Base-by-base conservation (phyloP, 176 grass and related monocot genomes). In the Musa acuminata region DNA sequence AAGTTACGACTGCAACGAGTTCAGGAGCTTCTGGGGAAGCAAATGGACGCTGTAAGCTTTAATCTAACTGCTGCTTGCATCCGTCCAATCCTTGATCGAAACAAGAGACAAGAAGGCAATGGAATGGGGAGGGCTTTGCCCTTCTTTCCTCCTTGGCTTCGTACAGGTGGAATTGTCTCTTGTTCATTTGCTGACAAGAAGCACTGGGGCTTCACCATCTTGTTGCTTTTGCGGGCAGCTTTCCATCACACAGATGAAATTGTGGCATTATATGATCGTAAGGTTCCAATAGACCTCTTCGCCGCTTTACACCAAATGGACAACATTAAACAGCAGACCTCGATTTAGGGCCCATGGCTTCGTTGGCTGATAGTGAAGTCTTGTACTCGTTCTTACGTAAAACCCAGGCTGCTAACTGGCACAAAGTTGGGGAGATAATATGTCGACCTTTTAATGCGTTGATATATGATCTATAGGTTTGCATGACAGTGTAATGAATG, bases 111-210 rank as follows among this genome's bases (percentile, higher is more conserved):
- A 5, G 25, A 35, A 27, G 14, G 66, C 3, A n/a, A 26, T 27
- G 43, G 26, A 10, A 23, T 5, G 35, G 35, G 35, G 35, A 6
- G 35, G 35, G 0, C 60, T 63, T 63, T 63, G 1, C 17, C 19
- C 49, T 71, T 27, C 20, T 71, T 17, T 17, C 50, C 16, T 70
- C 13, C 13, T 51, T 48, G 59, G 57, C 55, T 16, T 24, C n/a
- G 49, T 49, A 13, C 8, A 48, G 55, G 26, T 60, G 55, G 29
- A 49, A 11, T 63, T 50, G 27, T 64, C 19, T 26, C 20, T 73
- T 49, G 10, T 75, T 43, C 35, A 19, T 23, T 24, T 62, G 74
- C 55, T 49, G 72, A 57, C 73, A 75, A 62, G 62, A 63, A 14
- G 17, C 17, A 8, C 29, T 22, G 22, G 27, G 74, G 49, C 4